Evolutionary conservation across 805 yeast genomes (phyloP).

Genomic region (Ogataea corticis): DNA sequence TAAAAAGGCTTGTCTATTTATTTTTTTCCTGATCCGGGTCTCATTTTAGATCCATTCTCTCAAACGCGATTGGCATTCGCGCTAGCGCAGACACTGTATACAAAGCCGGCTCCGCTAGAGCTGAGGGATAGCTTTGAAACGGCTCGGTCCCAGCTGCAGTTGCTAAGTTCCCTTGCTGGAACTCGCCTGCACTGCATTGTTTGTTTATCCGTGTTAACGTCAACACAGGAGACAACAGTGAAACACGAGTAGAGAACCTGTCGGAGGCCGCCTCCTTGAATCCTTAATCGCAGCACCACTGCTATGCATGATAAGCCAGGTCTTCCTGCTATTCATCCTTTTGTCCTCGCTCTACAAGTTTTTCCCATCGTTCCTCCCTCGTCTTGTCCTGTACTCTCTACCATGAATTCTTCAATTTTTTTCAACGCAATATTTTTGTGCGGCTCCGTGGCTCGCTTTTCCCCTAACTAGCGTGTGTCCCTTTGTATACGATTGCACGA

Average conservation of each 20-base stretch:
- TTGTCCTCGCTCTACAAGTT: too few relatives aligned
- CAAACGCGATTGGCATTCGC: background rate
- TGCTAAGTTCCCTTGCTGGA: background rate
- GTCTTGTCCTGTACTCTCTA: too few relatives aligned
- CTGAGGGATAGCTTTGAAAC: too few relatives aligned
- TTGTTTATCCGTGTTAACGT: background rate
- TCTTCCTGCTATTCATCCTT: too few relatives aligned
- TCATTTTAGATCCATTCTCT: background rate
- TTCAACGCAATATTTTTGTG: background rate
- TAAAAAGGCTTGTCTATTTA: background rate
- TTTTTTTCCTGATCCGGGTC: background rate
- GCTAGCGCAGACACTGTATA: too few relatives aligned
- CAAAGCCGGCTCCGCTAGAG: too few relatives aligned
- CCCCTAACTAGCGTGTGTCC: slow-evolving; percentile 1
- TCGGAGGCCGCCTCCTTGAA: too few relatives aligned
- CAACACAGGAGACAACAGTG: background rate
- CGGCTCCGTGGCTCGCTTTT: slow-evolving; percentile 1
- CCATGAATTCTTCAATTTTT: too few relatives aligned
- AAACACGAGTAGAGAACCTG: background rate
- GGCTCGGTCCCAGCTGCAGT: background rate
- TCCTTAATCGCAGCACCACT: too few relatives aligned
- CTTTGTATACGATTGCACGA: too few relatives aligned
- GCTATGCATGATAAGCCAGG: too few relatives aligned
- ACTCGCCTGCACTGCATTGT: background rate
- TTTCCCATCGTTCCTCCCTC: too few relatives aligned